Evolutionary conservation across 2,329 filamentous ascomycete species (phyloP).

Genomic region (Cladosporium halotolerans): DNA sequence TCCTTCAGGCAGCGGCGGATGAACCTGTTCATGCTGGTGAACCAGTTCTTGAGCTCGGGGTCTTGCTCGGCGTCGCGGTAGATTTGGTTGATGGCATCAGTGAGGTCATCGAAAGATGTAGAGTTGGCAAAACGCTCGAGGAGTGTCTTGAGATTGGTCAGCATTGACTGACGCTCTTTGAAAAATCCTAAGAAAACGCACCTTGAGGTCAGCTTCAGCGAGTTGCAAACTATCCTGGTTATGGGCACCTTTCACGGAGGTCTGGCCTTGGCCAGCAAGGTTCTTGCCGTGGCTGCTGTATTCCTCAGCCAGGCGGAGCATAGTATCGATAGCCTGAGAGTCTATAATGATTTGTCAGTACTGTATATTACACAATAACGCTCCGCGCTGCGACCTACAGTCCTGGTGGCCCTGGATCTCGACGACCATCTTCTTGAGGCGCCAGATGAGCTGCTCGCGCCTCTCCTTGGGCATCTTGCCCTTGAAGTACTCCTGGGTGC

Average conservation of each 20-base stretch:
- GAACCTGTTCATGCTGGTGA: conserved; percentile 69
- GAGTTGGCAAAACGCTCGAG: conserved; percentile 95
- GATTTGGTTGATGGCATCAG: conserved; percentile 75
- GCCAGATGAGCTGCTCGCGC: conserved; percentile 84
- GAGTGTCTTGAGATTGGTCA: conserved; percentile 59
- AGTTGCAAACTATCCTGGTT: conserved; percentile 56
- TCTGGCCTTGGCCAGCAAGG: conserved; percentile 57
- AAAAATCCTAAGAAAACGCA: conserved; percentile 42
- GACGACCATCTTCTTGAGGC: conserved; percentile 95
- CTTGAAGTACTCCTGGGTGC: conserved; percentile 67
- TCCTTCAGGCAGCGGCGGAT: conserved; percentile 78
- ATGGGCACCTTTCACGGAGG: conserved; percentile 67
- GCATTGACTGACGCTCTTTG: conserved; percentile 37
- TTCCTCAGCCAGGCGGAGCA: conserved; percentile 75
- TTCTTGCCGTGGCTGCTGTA: conserved; percentile 71
- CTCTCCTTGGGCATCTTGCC: conserved; percentile 89
- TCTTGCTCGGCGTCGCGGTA: conserved; percentile 84
- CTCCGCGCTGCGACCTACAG: conserved; percentile 48
- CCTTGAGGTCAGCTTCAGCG: conserved; percentile 74
- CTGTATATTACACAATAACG: background rate
- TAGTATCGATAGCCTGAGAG: conserved; percentile 79
- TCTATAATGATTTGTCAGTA: conserved; percentile 41
- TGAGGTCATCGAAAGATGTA: conserved; percentile 81
- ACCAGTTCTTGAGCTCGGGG: conserved; percentile 82
- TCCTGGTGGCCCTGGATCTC: conserved; percentile 95